phyloP scores from a whole-genome alignment of 495 filamentous ascomycete genomes.

The Aspergillus avenaceus region DNA sequence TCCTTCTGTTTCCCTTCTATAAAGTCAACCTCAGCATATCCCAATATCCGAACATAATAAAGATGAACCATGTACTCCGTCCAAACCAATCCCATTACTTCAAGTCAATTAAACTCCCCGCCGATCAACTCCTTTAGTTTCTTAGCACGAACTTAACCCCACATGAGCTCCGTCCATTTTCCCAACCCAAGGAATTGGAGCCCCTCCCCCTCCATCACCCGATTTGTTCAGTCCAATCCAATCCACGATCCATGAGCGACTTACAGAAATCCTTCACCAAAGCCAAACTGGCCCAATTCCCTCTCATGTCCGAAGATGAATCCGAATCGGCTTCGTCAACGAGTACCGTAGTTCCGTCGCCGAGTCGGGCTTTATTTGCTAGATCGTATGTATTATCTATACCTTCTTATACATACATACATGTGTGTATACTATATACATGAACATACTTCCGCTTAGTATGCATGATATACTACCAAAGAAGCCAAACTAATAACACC shows the following conservation, averaged over 20 bases:
- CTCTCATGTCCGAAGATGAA: constrained; percentile 54
- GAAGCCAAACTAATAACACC: too few species aligned
- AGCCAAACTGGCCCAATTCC: constrained; percentile 64
- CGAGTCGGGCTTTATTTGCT: constrained; percentile 68
- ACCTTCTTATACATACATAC: neutral
- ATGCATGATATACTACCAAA: too few species aligned
- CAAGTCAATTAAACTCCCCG: too few species aligned
- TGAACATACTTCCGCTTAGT: constrained; percentile 6
- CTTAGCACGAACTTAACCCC: too few species aligned
- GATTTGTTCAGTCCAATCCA: neutral
- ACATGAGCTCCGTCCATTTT: neutral
- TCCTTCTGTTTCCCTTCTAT: too few species aligned
- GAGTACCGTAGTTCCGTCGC: constrained; percentile 80
- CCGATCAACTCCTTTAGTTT: too few species aligned
- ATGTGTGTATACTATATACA: neutral
- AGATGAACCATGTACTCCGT: too few species aligned
- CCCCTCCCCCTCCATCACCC: neutral
- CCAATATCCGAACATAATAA: too few species aligned
- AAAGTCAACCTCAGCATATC: too few species aligned
- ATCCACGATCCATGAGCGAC: constrained; percentile 65
- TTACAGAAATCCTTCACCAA: constrained; percentile 82
- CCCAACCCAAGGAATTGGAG: neutral
- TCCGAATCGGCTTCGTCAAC: constrained; percentile 82
- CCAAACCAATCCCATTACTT: too few species aligned
- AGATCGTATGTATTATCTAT: constrained; percentile 53